Base-by-base conservation (phyloP, 2,329 filamentous ascomycete species). In the Nothopassalora personata region DNA sequence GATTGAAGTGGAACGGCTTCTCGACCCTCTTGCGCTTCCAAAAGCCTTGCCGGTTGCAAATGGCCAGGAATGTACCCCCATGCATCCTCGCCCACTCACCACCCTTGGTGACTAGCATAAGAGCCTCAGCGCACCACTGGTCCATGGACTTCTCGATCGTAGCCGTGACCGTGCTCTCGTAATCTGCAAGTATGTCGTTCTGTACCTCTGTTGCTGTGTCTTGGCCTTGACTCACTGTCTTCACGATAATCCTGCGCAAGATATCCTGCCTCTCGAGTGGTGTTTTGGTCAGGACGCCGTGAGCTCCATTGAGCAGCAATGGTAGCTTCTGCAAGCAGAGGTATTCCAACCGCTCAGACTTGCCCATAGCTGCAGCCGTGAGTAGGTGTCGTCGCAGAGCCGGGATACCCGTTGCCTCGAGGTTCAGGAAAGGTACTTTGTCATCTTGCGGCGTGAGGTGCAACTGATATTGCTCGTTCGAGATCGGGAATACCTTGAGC, bases 381-480 rank as follows among this genome's bases (percentile, higher is more conserved):
- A 60, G 53, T 13, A 56, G 49, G 11, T 53, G 18, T 5, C 46
- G 51, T 13, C 49, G 57, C 1, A 57, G 53, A 52, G 33, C 36
- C 30, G 54, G 60, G 10, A 60, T 46, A 11, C 58, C 58, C 8
- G 54, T 60, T 5, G 45, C 54, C 10, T 55, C 31, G 2, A 54
- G 31, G 18, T 54, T 50, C 2, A 60, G 50, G 19, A 51, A 54
- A 13, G 55, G 55, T 8, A 9, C n/a, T 15, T 64, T 53, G 43
- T 60, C 59, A 11, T 43, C 18, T n/a, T 19, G 28, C 10, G 47
- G 18, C 6, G 30, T 28, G 8, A 64, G 28, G 43, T 67, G 59
- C 43, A 60, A 36, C 50, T 64, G 65, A 45, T 67, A 67, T 9
- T 60, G 54, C 8, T 45, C 47, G 55, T 64, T 67, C 8, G 63